Percentiles rank a stretch among this genome's conserved stretches.
Evolutionary conservation across 805 yeast genomes (phyloP).

Genomic region (Zygosaccharomyces pseudorouxii): DNA sequence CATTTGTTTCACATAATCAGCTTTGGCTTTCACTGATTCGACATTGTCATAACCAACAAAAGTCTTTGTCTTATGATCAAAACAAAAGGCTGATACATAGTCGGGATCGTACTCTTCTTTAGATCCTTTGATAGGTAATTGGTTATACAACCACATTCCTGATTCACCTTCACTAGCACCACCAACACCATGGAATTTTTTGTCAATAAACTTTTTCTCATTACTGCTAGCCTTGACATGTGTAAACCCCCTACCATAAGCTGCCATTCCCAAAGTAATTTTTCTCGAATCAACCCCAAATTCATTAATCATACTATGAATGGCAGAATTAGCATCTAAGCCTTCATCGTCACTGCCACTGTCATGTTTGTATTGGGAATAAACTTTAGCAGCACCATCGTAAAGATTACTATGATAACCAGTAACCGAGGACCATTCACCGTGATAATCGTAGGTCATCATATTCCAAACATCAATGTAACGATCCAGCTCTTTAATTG

Average conservation of each 20-base stretch:
- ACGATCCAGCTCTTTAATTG: constrained; percentile 51
- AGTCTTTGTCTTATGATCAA: constrained; percentile 35
- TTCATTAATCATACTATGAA: constrained; percentile 39
- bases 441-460: constrained; percentile 88
- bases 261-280: constrained; percentile 79
- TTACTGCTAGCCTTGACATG: constrained; percentile 36
- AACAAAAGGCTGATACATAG: constrained; percentile 53
- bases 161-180: constrained; percentile 43
- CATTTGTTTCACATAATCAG: constrained; percentile 45
- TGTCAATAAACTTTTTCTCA: constrained; percentile 31
- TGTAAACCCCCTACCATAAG: constrained; percentile 63
- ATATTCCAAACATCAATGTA: constrained; percentile 70
- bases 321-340: constrained; percentile 46
- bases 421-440: constrained; percentile 61
- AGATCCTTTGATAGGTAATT: constrained; percentile 45
- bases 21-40: constrained; percentile 51
- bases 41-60: constrained; percentile 66
- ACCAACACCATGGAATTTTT: constrained; percentile 42
- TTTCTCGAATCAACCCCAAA: constrained; percentile 46
- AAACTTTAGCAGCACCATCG: constrained; percentile 8
- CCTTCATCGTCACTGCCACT: constrained; percentile 33
- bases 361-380: constrained; percentile 11
- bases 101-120: constrained; percentile 49
- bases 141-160: constrained; percentile 52
- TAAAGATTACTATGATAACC: constrained; percentile 70